Evolutionary conservation across 2,329 filamentous ascomycete species (phyloP).

Genomic region (Trichoderma polysporum): DNA sequence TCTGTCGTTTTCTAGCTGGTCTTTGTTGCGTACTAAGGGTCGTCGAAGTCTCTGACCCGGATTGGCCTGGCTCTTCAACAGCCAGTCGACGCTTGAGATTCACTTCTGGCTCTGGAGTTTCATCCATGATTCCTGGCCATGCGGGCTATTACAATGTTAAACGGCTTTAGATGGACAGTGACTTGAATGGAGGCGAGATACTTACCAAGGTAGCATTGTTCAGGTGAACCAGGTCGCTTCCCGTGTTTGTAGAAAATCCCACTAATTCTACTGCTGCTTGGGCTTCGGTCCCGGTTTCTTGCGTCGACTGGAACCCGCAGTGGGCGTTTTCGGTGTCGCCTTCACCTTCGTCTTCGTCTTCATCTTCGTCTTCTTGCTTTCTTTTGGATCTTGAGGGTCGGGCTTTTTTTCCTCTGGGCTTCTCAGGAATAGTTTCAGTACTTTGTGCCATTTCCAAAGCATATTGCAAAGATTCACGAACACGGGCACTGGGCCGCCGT

Average conservation of each 20-base stretch:
- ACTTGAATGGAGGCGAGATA: not conserved
- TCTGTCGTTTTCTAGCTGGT: not conserved
- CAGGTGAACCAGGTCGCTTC: not conserved
- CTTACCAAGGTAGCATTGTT: not conserved
- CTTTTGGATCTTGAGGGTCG: not conserved
- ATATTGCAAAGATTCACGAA: constrained; percentile 8
- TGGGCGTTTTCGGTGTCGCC: not conserved
- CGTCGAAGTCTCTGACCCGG: not conserved
- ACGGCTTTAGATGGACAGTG: no score
- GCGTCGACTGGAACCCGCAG: not conserved
- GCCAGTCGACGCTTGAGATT: not conserved
- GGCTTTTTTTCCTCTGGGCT: not conserved
- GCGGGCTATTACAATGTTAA: not conserved
- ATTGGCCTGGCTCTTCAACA: not conserved
- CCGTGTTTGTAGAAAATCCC: not conserved
- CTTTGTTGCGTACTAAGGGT: not conserved
- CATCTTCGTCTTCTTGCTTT: not conserved
- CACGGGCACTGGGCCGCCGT: constrained; percentile 11
- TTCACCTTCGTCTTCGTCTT: not conserved
- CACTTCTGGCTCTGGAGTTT: not conserved
- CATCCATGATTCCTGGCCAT: not conserved
- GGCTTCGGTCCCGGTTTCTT: not conserved
- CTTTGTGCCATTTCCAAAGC: constrained; percentile 2
- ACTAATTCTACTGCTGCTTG: not conserved
- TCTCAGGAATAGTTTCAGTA: constrained; percentile 9